phyloP scores from a whole-genome alignment of 352 stramenopile genomes.

The Phytophthora chlamydospora region DNA sequence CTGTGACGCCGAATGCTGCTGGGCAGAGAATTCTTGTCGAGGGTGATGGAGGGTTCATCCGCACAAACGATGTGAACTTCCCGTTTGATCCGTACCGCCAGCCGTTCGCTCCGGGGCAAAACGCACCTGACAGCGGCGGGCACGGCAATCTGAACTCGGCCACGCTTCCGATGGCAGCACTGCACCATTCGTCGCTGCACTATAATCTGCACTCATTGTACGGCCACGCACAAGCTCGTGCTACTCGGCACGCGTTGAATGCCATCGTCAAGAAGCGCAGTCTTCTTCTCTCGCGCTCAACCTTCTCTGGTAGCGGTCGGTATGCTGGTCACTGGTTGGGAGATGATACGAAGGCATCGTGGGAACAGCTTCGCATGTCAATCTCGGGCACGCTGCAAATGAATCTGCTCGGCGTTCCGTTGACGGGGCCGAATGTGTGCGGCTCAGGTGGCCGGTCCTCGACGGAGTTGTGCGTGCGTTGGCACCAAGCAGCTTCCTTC shows the following conservation, averaged over 20 bases:
- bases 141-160: conserved; percentile 81
- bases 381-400: conserved; percentile 79
- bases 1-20: conserved; percentile 1
- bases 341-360: conserved; percentile 58
- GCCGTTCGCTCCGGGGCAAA: conserved; percentile 74
- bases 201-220: conserved; percentile 91
- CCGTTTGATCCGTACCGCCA: conserved; percentile 86
- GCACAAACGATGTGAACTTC: conserved; percentile 70
- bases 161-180: conserved; percentile 75
- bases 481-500: conserved; percentile 83
- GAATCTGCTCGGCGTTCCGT: conserved; percentile 76
- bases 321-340: conserved; percentile 72
- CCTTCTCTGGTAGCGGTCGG: conserved; percentile 66
- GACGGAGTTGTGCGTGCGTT: conserved; percentile 81
- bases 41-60: conserved; percentile 53
- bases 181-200: conserved; percentile 74
- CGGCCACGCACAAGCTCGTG: conserved; percentile 63
- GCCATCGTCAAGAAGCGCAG: conserved; percentile 60
- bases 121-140: conserved; percentile 30
- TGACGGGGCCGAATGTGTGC: conserved; percentile 76
- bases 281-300: conserved; percentile 73
- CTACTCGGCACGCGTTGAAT: conserved; percentile 58
- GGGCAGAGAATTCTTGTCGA: conserved; percentile 19
- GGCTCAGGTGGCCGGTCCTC: conserved; percentile 51
- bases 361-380: conserved; percentile 78